Evolutionary conservation across 352 stramenopile species (phyloP), one percentile per base, ranked within the genome.

Genomic region (Phytopythium boreale): DNA sequence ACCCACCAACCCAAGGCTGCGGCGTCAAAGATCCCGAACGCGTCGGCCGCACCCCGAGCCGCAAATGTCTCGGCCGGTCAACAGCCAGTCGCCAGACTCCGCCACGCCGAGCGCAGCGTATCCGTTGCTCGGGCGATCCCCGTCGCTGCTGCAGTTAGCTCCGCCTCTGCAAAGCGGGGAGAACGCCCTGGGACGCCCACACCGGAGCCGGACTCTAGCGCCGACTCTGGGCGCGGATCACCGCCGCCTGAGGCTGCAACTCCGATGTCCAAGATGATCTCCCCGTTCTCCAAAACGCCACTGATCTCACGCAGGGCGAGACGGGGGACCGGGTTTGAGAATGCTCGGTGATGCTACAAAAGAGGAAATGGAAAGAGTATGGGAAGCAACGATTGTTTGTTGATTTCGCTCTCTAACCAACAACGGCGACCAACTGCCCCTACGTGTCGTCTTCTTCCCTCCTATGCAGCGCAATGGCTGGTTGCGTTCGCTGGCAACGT

Each of bases 231-330:
- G n/a, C 49, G 49, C 14, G 27, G 27, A 3, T 56, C 49, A 4
- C 27, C 27, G 14, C 26, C 26, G 7, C 15, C 29, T 22, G 49
- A 39, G 14, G 24, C 24, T 29, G 11, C 24, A 24, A 8, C 31
- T 34, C 47, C 36, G 19, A 15, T 36, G 62, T 58, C n/a, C 43
- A 69, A 19, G 39, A 22, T 78, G 10, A 89, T 91, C 44, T 91
- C 80, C 10, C 84, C 82, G 2, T 90, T 90, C 44, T 92, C 84
- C 6, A 80, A 77, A 24, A 88, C 84, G 14, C 78, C 77, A 6
- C 70, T 92, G 61, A 64, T 90, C 39, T 89, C 84, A 24, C 69
- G 79, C 14, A 74, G 77, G 12, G 68, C 74, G 34, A 70, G 75
- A 34, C 73, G 72, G 55, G 78, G 78, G 27, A 81, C 66, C 11